Conservation (phyloP, 1,139 yeast species). For the Yamadazyma siamensis region DNA sequence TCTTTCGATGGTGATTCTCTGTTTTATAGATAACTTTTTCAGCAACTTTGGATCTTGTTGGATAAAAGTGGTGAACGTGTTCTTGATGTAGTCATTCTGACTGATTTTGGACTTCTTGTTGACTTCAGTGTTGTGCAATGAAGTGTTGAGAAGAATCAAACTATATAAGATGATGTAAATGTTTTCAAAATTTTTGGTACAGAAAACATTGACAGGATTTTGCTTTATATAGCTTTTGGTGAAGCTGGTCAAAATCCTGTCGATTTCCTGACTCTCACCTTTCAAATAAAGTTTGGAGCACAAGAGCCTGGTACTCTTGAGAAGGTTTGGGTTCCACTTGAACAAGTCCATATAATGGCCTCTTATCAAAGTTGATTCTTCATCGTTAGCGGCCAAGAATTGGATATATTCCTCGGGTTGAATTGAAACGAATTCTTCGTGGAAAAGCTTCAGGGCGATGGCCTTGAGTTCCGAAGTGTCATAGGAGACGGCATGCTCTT, state of each 20-base stretch:
- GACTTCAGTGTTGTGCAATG: conserved; percentile 53
- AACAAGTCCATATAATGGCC: conserved; percentile 46
- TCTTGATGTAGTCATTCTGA: conserved; percentile 51
- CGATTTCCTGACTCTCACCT: conserved; percentile 85
- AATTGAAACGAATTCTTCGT: conserved; percentile 42
- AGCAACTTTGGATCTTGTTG: conserved; percentile 32
- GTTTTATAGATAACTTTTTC: conserved; percentile 32
- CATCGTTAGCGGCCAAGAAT: conserved; percentile 40
- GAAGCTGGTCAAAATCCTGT: conserved; percentile 66
- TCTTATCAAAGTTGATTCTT: conserved; percentile 40
- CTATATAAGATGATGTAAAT: conserved; percentile 75
- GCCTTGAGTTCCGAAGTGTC: conserved; percentile 15
- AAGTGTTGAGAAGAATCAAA: conserved; percentile 68
- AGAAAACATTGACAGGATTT: conserved; percentile 49
- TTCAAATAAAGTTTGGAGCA: conserved; percentile 67
- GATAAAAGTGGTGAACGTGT: conserved; percentile 48
- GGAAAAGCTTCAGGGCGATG: conserved; percentile 35
- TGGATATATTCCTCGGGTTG: conserved; percentile 48
- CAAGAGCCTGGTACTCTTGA: conserved; percentile 55
- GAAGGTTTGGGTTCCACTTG: conserved; percentile 47
- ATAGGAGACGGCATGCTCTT: too few relatives aligned
- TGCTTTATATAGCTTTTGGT: conserved; percentile 63
- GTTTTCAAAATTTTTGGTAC: conserved; percentile 52
- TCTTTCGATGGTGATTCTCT: conserved; percentile 40
- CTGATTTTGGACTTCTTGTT: conserved; percentile 39